Evolutionary conservation across 1,284 basidiomycete species (phyloP), one percentile per base, ranked within the genome.

Genomic region (Hypsizygus ulmarius): DNA sequence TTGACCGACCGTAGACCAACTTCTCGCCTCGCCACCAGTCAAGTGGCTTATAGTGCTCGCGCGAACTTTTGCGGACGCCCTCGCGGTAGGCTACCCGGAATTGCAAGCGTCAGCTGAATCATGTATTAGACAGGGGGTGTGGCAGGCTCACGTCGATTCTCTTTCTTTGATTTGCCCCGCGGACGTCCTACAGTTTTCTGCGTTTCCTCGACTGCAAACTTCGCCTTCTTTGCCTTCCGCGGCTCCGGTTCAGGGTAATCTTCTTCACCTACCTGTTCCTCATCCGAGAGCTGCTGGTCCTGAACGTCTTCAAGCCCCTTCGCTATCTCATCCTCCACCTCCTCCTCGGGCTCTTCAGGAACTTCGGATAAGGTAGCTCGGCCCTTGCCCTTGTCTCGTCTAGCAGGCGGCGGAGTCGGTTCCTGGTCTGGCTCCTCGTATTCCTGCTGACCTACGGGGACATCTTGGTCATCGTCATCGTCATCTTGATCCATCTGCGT

Each of bases 21-120:
- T 84, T 87, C 66, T 99, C 96, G 55, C 84, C 83, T n/a, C 92
- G 81, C 97, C 97, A 99, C 71, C 78, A 97, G 34, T 93, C 88
- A 21, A 99, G 73, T 1, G 96, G 97, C 39, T 73, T 71, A 59
- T 84, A 85, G 11, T 85, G 82, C 45, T 79, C 73, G 15, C 95
- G 84, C 40, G 73, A 75, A 27, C 90, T 85, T 39, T 90, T 82
- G 6, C 94, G 84, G 2, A 90, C 72, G 27, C 89, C 90, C 14
- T 83, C 73, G 6, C 75, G 70, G 18, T 51, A 39, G 6, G 25
- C 58, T 60, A 18, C n/a, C 16, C 18, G 8, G 25, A 15, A 21
- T 18, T 29, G n/a, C 9, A 2, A 19, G 10, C 10, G 35, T 9
- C 1, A 16, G 33, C 5, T 36, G n/a, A 33, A 21, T 28, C 32